Conservation (phyloP, 2,329 filamentous ascomycete genomes). For the Chalaropsis ovoidea region DNA sequence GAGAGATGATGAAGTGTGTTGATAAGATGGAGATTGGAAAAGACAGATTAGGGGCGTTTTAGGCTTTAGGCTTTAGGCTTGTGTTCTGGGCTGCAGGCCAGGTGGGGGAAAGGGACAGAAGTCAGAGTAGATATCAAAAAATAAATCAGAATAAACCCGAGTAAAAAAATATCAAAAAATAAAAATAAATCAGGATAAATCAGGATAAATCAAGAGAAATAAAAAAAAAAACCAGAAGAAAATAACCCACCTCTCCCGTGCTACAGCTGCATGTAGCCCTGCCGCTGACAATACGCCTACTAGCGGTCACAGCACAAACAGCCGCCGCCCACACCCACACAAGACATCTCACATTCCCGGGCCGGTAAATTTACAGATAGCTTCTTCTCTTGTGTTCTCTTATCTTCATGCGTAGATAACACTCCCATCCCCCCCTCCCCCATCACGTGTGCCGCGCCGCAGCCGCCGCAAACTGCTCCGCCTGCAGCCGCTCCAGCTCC, state of each 20-base stretch:
- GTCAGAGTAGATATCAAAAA: too few species aligned
- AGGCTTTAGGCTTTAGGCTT: background rate
- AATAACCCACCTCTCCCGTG: too few species aligned
- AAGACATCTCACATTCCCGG: too few species aligned
- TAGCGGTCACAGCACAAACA: too few species aligned
- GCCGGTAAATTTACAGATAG: too few species aligned
- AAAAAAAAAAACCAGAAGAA: background rate
- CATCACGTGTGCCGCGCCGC: constrained; percentile 26
- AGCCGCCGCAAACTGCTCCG: constrained; percentile 80
- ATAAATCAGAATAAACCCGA: too few species aligned
- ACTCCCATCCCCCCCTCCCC: background rate
- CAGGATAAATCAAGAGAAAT: background rate
- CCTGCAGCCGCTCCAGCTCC: constrained; percentile 76
- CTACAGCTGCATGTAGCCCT: too few species aligned
- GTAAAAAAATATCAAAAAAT: too few species aligned
- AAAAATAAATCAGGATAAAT: background rate
- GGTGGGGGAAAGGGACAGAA: background rate
- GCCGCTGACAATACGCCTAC: too few species aligned
- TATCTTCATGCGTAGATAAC: too few species aligned
- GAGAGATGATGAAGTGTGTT: background rate
- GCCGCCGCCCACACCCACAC: too few species aligned
- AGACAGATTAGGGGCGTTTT: background rate
- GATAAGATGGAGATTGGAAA: background rate
- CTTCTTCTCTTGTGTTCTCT: too few species aligned
- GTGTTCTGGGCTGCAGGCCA: background rate